Conservation (phyloP, 2,329 filamentous ascomycete genomes). For the Zelopaecilomyces penicillatus region DNA sequence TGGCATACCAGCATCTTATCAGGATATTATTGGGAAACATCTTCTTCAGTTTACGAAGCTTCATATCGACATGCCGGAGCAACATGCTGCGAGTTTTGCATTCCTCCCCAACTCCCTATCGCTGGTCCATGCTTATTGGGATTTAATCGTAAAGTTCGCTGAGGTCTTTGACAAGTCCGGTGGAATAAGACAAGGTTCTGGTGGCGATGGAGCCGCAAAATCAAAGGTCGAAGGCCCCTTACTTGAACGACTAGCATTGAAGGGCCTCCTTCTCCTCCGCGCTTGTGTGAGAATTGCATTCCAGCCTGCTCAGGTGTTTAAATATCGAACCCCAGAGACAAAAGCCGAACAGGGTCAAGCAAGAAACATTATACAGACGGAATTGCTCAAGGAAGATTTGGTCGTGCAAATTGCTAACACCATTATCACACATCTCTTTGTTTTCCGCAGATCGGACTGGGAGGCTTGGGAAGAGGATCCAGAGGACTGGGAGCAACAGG, state of each 20-base stretch:
- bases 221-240: slow-evolving; percentile 53
- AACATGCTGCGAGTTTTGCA: slow-evolving; percentile 75
- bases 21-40: slow-evolving; percentile 69
- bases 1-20: slow-evolving; percentile 43
- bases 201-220: slow-evolving; percentile 31
- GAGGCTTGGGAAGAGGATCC: slow-evolving; percentile 91
- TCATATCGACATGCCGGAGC: slow-evolving; percentile 75
- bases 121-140: slow-evolving; percentile 79
- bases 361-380: slow-evolving; percentile 57
- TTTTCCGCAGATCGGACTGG: slow-evolving; percentile 77
- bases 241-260: slow-evolving; percentile 71
- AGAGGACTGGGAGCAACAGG: slow-evolving; percentile 88
- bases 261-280: slow-evolving; percentile 73
- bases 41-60: slow-evolving; percentile 85
- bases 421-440: slow-evolving; percentile 79
- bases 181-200: slow-evolving; percentile 41
- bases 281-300: slow-evolving; percentile 81
- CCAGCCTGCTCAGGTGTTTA: slow-evolving; percentile 72
- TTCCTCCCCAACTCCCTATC: slow-evolving; percentile 71
- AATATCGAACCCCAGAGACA: slow-evolving; percentile 64
- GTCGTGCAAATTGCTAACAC: slow-evolving; percentile 75
- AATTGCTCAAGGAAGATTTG: slow-evolving; percentile 68
- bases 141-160: slow-evolving; percentile 66
- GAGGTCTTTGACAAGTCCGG: slow-evolving; percentile 59
- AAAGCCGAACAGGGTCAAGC: slow-evolving; percentile 70